Evolutionary conservation across 768 basidiomycete genomes (phyloP), one percentile per base, ranked within the genome.

Genomic region (Termitomyces sp.): DNA sequence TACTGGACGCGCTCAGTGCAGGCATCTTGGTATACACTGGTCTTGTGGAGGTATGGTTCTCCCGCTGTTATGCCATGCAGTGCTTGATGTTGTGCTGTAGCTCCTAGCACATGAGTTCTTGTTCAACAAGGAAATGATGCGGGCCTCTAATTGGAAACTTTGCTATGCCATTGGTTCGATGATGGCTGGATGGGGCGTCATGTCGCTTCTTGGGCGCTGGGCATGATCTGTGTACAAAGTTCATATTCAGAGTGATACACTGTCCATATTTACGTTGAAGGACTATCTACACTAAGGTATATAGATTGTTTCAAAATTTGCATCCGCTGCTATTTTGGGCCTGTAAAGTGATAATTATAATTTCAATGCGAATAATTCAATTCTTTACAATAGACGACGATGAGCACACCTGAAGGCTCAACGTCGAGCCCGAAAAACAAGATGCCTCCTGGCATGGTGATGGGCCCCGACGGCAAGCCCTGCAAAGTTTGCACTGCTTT

Each of bases 101-200:
- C 79, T 97, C 0, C 79, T 98, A 44, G 96, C 93, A 1, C 95
- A 97, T 67, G 96, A 98, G 66, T 97, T 98, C 72, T 66, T 98
- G 40, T 94, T 96, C 73, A 94, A 84, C 75, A 83, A 85, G 57
- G 82, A 91, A 56, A 91, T 94, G 87, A 83, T 87, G 68, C 76
- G 81, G n/a, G 81, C 80, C 4, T 83, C 84, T 5, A 83, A 81
- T 52, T 64, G 69, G 27, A 83, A 84, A 64, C 71, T 96, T n/a
- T 70, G 77, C 0, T 96, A 90, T 60, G 85, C 91, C 7, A 59
- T 93, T 58, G 69, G 72, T n/a, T 86, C 83, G 62, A 92, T 97
- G 86, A 61, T 88, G n/a, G 57, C 86, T 9, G 95, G 95, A 10
- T 86, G 85, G 25, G 93, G 78, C 1, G 51, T 97, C n/a, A 98